phyloP scores from a whole-genome alignment of 1,139 yeast genomes.

The Debaryomyces coudertii region DNA sequence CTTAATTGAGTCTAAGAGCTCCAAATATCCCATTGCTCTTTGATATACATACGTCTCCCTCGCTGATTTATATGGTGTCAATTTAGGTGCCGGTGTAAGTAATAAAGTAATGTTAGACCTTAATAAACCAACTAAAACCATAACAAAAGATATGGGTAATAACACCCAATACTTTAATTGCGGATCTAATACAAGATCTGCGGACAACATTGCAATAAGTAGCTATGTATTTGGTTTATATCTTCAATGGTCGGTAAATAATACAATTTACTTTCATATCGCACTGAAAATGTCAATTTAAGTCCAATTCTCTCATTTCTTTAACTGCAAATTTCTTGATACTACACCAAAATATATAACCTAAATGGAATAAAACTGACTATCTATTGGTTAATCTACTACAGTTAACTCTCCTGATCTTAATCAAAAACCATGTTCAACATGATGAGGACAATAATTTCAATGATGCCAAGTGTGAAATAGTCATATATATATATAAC shows the following conservation, averaged over 20 bases:
- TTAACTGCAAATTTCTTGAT: background rate
- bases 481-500: too few species aligned
- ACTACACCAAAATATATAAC: too few species aligned
- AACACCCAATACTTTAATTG: conserved; percentile 87
- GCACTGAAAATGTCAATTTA: background rate
- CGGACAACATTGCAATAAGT: conserved; percentile 11
- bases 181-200: conserved; percentile 67
- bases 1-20: background rate
- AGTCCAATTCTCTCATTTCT: background rate
- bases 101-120: conserved; percentile 70
- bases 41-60: conserved; percentile 56
- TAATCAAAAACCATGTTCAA: too few species aligned
- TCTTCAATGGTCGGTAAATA: background rate
- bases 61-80: conserved; percentile 51
- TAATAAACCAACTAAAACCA: conserved; percentile 87
- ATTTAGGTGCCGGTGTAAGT: conserved; percentile 60
- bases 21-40: background rate
- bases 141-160: conserved; percentile 83
- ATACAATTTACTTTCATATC: background rate
- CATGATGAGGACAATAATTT: too few species aligned
- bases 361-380: too few species aligned
- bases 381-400: too few species aligned
- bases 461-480: too few species aligned
- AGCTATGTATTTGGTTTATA: background rate
- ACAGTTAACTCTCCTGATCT: too few species aligned